A percentile compares a stretch with the other conserved stretches of the same genome.
phyloP scores from a whole-genome alignment of 305 asterid genomes.

The Stenogyne calaminthoides region DNA sequence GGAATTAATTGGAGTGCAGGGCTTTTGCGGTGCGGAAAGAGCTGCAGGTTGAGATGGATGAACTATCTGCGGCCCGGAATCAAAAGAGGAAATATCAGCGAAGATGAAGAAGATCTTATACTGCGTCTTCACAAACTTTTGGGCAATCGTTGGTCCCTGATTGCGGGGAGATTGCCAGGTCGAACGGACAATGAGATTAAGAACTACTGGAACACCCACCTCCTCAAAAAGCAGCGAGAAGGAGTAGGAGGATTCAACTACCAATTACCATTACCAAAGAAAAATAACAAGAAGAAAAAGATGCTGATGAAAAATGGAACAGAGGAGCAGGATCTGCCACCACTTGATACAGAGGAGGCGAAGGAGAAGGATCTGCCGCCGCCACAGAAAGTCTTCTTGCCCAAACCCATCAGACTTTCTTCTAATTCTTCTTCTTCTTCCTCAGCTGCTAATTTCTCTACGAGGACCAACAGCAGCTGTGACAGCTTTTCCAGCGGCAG shows the following conservation, averaged over 20 bases:
- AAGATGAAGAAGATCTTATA: constrained; percentile 62
- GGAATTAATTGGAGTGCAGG: constrained; percentile 37
- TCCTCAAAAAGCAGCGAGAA: constrained; percentile 33
- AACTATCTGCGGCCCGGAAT: constrained; percentile 67
- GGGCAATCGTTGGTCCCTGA: constrained; percentile 72
- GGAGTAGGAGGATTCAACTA: no score
- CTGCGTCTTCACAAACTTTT: constrained; percentile 54
- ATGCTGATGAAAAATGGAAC: not conserved
- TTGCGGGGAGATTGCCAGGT: constrained; percentile 68
- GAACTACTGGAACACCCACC: constrained; percentile 55
- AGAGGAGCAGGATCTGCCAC: not conserved
- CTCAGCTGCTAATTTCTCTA: constrained; percentile 12
- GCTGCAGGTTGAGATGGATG: constrained; percentile 74
- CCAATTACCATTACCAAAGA: not conserved
- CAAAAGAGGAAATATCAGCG: constrained; percentile 54
- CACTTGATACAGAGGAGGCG: not conserved
- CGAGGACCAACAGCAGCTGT: constrained; percentile 34
- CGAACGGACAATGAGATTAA: constrained; percentile 71
- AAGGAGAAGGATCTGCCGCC: not conserved
- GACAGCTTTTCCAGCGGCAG: constrained; percentile 35
- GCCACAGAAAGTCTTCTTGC: constrained; percentile 15
- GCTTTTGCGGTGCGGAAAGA: constrained; percentile 60
- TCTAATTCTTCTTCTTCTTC: not conserved
- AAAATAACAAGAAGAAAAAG: not conserved
- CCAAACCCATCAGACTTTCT: constrained; percentile 39